Evolutionary conservation across 2,329 filamentous ascomycete species (phyloP).

Genomic region (Hirsutella minnesotensis): DNA sequence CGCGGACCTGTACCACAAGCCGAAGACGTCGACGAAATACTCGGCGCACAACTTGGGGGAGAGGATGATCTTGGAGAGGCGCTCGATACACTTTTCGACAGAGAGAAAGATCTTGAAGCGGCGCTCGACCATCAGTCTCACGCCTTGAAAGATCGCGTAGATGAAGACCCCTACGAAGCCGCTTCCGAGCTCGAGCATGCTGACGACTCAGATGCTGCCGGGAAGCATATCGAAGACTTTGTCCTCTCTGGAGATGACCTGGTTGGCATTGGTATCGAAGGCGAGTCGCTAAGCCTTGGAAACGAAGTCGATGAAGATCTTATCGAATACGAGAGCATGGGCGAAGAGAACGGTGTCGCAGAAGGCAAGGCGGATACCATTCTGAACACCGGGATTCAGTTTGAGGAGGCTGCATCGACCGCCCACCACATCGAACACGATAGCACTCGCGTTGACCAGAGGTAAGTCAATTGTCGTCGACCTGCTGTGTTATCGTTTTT

Average conservation of each 20-base stretch:
- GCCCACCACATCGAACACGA: too few species aligned
- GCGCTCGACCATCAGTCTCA: not conserved
- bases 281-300: too few species aligned
- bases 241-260: not conserved
- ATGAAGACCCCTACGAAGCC: not conserved
- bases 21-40: not conserved
- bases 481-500: too few species aligned
- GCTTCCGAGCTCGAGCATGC: not conserved
- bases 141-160: too few species aligned
- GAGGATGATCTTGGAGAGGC: not conserved
- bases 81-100: too few species aligned
- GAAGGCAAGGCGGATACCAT: too few species aligned
- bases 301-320: slow-evolving; percentile 15
- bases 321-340: not conserved
- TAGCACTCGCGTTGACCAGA: too few species aligned
- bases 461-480: too few species aligned
- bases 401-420: too few species aligned
- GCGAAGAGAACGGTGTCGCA: not conserved
- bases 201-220: not conserved
- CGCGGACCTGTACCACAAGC: not conserved
- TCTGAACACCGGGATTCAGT: too few species aligned
- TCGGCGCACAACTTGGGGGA: not conserved
- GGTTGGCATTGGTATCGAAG: not conserved
- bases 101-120: not conserved
- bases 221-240: not conserved